phyloP scores from a whole-genome alignment of 305 asterid species.

The Solanum hybrid region DNA sequence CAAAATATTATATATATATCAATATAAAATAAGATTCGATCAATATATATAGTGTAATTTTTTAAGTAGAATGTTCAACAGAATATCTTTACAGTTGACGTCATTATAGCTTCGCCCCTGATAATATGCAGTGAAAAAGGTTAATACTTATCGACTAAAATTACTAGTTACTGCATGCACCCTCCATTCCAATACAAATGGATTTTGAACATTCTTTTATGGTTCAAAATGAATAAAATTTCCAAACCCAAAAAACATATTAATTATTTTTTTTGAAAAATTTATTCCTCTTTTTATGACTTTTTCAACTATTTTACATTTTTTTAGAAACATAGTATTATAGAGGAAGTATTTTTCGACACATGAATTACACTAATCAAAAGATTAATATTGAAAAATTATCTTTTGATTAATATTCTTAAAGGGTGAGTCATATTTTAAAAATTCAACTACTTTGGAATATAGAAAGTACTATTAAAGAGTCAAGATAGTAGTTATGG shows the following conservation, averaged over 20 bases:
- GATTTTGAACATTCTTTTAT: neutral
- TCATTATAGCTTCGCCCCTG: too few relatives aligned
- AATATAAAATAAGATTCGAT: too few relatives aligned
- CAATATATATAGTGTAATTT: too few relatives aligned
- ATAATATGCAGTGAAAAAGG: too few relatives aligned
- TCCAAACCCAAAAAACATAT: neutral
- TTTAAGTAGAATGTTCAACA: too few relatives aligned
- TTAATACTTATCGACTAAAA: too few relatives aligned
- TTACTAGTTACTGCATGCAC: neutral
- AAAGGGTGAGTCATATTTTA: neutral
- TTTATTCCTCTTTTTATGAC: neutral
- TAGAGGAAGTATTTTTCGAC: neutral
- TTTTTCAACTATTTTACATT: neutral
- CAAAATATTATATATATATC: too few relatives aligned
- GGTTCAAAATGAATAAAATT: neutral
- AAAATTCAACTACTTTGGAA: neutral
- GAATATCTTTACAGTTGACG: too few relatives aligned
- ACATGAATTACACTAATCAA: neutral
- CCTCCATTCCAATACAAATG: neutral
- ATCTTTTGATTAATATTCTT: neutral
- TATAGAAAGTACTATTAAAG: neutral
- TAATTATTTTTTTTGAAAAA: neutral
- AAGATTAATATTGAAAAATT: neutral
- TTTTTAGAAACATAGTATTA: neutral
- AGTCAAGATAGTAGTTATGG: neutral